Evolutionary conservation across 2,329 filamentous ascomycete genomes (phyloP), one percentile per base, ranked within the genome.

Genomic region (Alternaria sp.): DNA sequence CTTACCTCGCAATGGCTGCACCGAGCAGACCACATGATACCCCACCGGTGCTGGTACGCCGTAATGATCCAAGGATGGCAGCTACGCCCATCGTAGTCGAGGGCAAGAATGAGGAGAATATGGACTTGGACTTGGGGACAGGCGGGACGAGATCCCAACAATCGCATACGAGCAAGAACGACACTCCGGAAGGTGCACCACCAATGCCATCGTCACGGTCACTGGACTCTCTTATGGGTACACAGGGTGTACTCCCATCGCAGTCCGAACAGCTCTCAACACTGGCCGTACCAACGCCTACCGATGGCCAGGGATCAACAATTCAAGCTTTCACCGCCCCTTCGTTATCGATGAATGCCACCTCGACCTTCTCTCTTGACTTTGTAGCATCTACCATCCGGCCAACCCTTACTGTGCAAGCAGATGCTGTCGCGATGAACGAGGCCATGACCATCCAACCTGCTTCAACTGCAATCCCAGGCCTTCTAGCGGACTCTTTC

Each of bases 21-120:
- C 26, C 43, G 21, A 49, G 61, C 40, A 61, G 36, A 53, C 47
- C 40, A 45, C 21, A 26, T 52, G 43, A 63, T 46, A 57, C 17
- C n/a, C 28, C 36, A 47, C 46, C 46, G 28, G 52, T 57, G 61
- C 61, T 61, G 57, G 57, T 44, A 52, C 57, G 28, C 52, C 57
- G 47, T 26, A 17, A 45, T 43, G 15, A 47, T 32, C 23, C 8
- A 43, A 32, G 28, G n/a, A 62, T 28, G 30, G 19, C 23, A 53
- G 44, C 25, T 23, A 54, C 15, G 26, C 13, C 30, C 52, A 17
- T 44, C 32, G 45, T 45, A 44, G 19, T 13, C 17, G 40, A 19
- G 13, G 28, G 23, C n/a, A 30, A 43, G 25, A n/a, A 50, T 49
- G 52, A 44, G 7, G 46, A 25, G 17, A 15, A 13, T 40, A 44